Evolutionary conservation across 2,329 filamentous ascomycete species (phyloP).

Genomic region (Penicillium hesseltinei): DNA sequence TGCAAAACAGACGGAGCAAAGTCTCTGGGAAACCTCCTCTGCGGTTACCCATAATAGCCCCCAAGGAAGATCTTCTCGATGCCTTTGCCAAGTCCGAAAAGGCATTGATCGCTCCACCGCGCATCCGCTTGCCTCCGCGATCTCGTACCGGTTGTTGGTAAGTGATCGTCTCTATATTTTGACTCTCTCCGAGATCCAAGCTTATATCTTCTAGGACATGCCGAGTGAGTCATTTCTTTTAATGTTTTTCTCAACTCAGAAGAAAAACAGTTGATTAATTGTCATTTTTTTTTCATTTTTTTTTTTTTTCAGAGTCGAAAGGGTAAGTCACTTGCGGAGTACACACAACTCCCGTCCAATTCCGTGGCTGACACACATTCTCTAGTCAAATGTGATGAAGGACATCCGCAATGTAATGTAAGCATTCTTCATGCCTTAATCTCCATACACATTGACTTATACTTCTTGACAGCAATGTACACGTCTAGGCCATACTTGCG

Average conservation of each 20-base stretch:
- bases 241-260: neutral
- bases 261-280: slow-evolving; percentile 9
- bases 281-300: slow-evolving; percentile 8
- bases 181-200: neutral
- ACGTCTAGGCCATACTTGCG: slow-evolving; percentile 56
- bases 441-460: slow-evolving; percentile 7
- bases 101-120: slow-evolving; percentile 36
- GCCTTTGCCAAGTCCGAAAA: slow-evolving; percentile 32
- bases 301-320: slow-evolving; percentile 37
- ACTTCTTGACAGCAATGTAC: slow-evolving; percentile 49
- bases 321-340: slow-evolving; percentile 24
- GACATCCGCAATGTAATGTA: slow-evolving; percentile 55
- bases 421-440: slow-evolving; percentile 21
- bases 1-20: slow-evolving; percentile 38
- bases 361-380: slow-evolving; percentile 19
- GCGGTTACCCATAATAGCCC: slow-evolving; percentile 46
- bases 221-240: slow-evolving; percentile 34
- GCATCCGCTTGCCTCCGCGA: slow-evolving; percentile 52
- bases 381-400: slow-evolving; percentile 57
- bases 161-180: slow-evolving; percentile 20
- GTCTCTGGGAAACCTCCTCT: slow-evolving; percentile 39
- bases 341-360: neutral
- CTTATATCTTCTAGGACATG: slow-evolving; percentile 40
- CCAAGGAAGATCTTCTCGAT: slow-evolving; percentile 39
- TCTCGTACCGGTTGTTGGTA: slow-evolving; percentile 56